Evolutionary conservation across 2,329 filamentous ascomycete genomes (phyloP).

Genomic region (Penicillium digitatum): DNA sequence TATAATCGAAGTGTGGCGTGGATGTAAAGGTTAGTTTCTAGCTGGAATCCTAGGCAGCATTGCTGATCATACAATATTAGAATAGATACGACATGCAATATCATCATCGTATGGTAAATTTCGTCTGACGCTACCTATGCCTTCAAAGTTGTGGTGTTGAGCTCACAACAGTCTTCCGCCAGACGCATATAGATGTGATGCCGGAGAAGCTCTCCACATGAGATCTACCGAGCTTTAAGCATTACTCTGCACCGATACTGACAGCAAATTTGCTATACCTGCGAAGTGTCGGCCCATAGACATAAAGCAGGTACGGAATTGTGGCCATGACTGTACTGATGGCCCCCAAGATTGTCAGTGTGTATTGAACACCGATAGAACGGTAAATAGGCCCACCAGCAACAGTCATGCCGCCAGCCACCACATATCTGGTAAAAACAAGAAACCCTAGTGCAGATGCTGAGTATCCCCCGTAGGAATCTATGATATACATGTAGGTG

Average conservation of each 20-base stretch:
- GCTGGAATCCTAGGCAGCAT: no score
- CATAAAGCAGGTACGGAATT: conserved; percentile 35
- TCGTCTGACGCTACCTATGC: no score
- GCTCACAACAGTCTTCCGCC: background rate
- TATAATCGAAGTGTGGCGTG: no score
- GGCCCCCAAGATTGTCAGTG: conserved; percentile 38
- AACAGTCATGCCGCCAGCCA: conserved; percentile 35
- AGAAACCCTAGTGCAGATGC: conserved; percentile 46
- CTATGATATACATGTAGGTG: conserved; percentile 55
- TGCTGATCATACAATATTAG: no score
- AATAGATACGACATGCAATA: no score
- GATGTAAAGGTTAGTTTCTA: no score
- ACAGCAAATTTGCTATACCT: background rate
- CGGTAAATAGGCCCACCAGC: conserved; percentile 35
- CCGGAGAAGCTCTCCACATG: background rate
- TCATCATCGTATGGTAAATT: no score
- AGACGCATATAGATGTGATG: background rate
- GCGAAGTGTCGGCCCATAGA: conserved; percentile 10
- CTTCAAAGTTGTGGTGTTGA: no score
- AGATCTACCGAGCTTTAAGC: background rate
- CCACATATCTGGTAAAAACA: conserved; percentile 40
- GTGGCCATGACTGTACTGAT: conserved; percentile 38
- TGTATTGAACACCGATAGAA: conserved; percentile 38
- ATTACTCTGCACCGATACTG: background rate
- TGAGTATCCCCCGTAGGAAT: conserved; percentile 51